Base-by-base conservation (phyloP, 768 basidiomycete genomes). In the Auriscalpium orientale region DNA sequence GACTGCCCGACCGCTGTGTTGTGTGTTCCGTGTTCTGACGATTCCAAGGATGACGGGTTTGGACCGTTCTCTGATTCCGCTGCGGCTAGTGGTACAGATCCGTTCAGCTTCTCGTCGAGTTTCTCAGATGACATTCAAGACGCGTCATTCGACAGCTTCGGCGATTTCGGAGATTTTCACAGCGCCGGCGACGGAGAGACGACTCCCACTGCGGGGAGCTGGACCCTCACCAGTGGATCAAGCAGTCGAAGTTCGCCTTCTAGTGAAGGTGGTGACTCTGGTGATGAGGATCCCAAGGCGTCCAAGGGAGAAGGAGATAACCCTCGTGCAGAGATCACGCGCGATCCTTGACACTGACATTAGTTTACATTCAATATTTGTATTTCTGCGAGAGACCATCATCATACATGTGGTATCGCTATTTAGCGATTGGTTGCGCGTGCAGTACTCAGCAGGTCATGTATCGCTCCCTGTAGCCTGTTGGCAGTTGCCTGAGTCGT, bases 101-200 rank as follows among this genome's bases (percentile, higher is more conserved):
- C 79, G 1, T 88, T 89, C 68, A 80, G 66, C 6, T 74, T 76
- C 54, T 57, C 73, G 3, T 66, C 74, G 2, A 71, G 76, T 4
- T 79, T 82, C 56, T 79, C 83, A 0, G 85, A 86, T 36, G 88
- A 89, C 48, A 74, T 76, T 66, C 79, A 78, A 48, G 82, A 84
- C 53, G 75, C 79, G 4, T 79, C 86, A 9, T 91, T 89, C 61
- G 85, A 85, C 51, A 75, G 74, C 47, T 76, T 76, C 56, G 75
- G 74, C 12, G 82, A 85, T 54, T 90, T 91, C 64, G 87, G 87
- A 15, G 89, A 91, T 60, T 91, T 91, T 64, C 88, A 88, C 62
- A 75, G 74, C 52, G 79, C 75, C 5, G 64, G 62, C 13, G 74
- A 76, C 18, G 76, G 77, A 4, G 77, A 79, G 47, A 70, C 77